These are phyloP conservation scores for Marsdenia floribunda DNA, from an alignment of 257 asterid species.

Conservation along the genomic window DNA sequence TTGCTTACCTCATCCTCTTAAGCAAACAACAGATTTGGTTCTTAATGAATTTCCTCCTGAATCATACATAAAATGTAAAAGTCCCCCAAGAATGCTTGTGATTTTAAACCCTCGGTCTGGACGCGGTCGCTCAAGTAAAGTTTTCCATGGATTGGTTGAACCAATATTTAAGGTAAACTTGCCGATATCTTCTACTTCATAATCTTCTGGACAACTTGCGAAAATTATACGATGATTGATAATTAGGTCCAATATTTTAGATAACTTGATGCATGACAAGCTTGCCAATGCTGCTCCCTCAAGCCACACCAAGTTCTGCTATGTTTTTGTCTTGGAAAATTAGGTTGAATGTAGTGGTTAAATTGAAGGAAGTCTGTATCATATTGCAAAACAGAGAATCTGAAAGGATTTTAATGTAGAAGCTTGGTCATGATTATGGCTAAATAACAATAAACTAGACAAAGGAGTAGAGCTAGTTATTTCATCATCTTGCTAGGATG, in stretches of 20 bases:
- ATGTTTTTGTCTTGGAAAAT: too few relatives aligned
- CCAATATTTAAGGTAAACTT: constrained; percentile 83
- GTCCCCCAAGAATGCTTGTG: constrained; percentile 87
- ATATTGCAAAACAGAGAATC: too few relatives aligned
- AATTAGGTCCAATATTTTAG: not conserved
- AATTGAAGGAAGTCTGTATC: too few relatives aligned
- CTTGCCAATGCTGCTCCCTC: not conserved
- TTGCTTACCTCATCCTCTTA: constrained; percentile 88
- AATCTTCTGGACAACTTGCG: not conserved
- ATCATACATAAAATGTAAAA: constrained; percentile 77
- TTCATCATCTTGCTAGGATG: too few relatives aligned
- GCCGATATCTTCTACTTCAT: not conserved
- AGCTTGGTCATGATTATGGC: too few relatives aligned
- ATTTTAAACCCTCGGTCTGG: constrained; percentile 96
- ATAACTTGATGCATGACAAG: not conserved
- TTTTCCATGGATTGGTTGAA: constrained; percentile 77
- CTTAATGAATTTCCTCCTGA: constrained; percentile 79
- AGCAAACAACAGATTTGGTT: constrained; percentile 54
- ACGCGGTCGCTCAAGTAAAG: constrained; percentile 93
- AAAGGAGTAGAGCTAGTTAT: too few relatives aligned
- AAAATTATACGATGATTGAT: too few relatives aligned
- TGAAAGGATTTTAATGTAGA: too few relatives aligned
- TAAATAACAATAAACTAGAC: too few relatives aligned
- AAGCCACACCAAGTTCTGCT: too few relatives aligned
- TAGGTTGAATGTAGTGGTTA: too few relatives aligned